Conservation (phyloP, 2,329 filamentous ascomycete genomes). For the Lecanicillium sp. region DNA sequence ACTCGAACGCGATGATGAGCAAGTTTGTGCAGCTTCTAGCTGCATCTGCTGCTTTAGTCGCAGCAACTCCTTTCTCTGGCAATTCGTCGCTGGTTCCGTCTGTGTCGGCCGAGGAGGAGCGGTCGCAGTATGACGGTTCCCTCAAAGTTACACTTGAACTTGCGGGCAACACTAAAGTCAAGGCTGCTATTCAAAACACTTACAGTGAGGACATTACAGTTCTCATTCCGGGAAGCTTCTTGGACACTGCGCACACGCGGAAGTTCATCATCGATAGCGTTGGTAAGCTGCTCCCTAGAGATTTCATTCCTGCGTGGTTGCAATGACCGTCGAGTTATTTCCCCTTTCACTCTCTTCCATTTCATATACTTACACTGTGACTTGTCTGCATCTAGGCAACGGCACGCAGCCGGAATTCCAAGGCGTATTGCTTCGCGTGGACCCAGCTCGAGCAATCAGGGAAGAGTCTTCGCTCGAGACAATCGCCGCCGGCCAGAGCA, state of each 20-base stretch:
- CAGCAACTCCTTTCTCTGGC: too few relatives aligned
- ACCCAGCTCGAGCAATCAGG: background rate
- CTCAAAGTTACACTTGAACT: background rate
- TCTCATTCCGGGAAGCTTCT: background rate
- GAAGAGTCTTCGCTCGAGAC: background rate
- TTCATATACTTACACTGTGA: background rate
- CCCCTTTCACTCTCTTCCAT: background rate
- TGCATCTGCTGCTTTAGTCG: too few relatives aligned
- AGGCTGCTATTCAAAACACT: background rate
- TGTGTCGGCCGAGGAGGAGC: too few relatives aligned
- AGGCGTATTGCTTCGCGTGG: background rate
- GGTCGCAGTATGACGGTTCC: too few relatives aligned
- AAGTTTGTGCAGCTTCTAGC: too few relatives aligned
- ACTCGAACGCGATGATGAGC: too few relatives aligned
- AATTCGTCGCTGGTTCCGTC: too few relatives aligned
- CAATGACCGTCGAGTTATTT: too few relatives aligned
- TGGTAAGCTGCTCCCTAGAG: background rate
- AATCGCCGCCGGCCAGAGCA: background rate
- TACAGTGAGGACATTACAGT: background rate
- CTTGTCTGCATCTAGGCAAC: background rate
- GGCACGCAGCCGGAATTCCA: background rate
- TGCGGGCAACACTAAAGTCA: background rate
- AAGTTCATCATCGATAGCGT: background rate
- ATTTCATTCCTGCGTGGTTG: too few relatives aligned
- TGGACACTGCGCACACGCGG: background rate